Conservation (phyloP, 2,329 filamentous ascomycete species). For the Curvularia spicifera region DNA sequence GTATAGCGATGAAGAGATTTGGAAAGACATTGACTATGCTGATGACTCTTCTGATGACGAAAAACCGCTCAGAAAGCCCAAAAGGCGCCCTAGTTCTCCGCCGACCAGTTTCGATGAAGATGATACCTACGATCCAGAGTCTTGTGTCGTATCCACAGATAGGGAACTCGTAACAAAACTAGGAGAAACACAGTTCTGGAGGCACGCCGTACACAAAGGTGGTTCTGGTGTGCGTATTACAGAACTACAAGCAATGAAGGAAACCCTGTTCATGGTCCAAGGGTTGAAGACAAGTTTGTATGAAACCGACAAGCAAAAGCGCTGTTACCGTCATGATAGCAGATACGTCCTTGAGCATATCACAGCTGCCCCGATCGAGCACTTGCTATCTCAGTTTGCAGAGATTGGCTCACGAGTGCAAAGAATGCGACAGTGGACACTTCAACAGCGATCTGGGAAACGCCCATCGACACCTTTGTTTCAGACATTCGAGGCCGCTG, state of each 20-base stretch:
- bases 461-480: constrained; percentile 53
- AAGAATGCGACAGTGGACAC: constrained; percentile 57
- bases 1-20: constrained; percentile 71
- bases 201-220: constrained; percentile 13
- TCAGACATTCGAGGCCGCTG: constrained; percentile 72
- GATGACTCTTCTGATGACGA: constrained; percentile 71
- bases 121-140: constrained; percentile 44
- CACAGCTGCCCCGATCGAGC: constrained; percentile 41
- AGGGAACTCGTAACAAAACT: constrained; percentile 47
- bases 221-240: constrained; percentile 56
- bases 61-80: constrained; percentile 40
- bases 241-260: constrained; percentile 76
- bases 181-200: constrained; percentile 58
- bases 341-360: constrained; percentile 51
- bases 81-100: constrained; percentile 33
- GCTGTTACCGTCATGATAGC: constrained; percentile 44
- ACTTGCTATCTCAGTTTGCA: constrained; percentile 55
- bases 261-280: constrained; percentile 83
- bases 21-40: constrained; percentile 72
- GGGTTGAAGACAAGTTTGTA: constrained; percentile 80
- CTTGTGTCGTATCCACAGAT: constrained; percentile 41
- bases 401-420: constrained; percentile 57
- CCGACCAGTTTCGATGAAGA: constrained; percentile 50
- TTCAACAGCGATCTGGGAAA: constrained; percentile 23
- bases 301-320: constrained; percentile 39